Evolutionary conservation across 805 yeast genomes (phyloP), one percentile per base, ranked within the genome.

Genomic region (Metschnikowia continentalis): DNA sequence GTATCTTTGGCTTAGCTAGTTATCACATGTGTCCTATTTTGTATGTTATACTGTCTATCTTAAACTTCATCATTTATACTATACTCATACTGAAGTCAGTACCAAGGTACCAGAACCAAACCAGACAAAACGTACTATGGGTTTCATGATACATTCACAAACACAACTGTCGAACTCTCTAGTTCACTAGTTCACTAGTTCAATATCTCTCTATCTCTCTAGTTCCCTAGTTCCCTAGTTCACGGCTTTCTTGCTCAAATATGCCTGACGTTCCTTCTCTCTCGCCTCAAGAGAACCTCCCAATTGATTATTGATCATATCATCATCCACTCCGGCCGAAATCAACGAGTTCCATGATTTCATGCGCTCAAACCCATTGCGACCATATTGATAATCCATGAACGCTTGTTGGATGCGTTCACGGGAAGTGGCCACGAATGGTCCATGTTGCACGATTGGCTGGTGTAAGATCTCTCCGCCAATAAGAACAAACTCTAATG

Each of bases 401-500:
- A 88, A 83, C 0, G 89, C 94, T 59, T 85, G 69, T 56, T 81
- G 76, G 53, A 90, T 84, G 55, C 80, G 81, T 47, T 82, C 86
- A 49, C 76, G 75, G 20, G 85, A 70, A 6, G 87, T 80, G 54
- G 88, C 92, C 17, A 90, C 97, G 63, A 90, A 91, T 13, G 97
- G 97, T 15, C 97, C 97, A 64, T 90, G 85, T 64, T 90, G 96
- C 32, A 88, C 86, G 49, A 86, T 76, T 15, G 82, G 80, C 71
- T 90, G 96, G 58, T 88, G 79, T 50, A 88, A 71, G 19, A 79
- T 78, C 64, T 86, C 68, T 51, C 96, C 96, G 32, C 90, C 94
- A 54, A 89, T 73, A n/a, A 89, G 56, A 4, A 86, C 83, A 61
- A 89, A 83, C 57, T 84, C 82, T 2, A 89, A 70, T 8, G 50